Evolutionary conservation across 345 rosid species (phyloP), one percentile per base, ranked within the genome.

Genomic region (Eucalyptus polybractea): DNA sequence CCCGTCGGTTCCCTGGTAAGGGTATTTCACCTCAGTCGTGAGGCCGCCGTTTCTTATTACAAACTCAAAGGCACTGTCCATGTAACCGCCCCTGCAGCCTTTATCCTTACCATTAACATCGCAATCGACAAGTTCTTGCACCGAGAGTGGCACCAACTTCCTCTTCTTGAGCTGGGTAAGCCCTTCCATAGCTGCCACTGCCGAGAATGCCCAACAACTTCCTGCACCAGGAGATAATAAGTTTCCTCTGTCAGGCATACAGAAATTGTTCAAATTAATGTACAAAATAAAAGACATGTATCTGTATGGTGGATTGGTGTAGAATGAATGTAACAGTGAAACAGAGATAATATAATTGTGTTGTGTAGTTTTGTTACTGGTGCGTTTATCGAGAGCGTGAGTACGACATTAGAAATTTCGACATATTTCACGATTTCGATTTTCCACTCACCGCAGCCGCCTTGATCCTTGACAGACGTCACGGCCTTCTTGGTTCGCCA

Each of bases 151-250:
- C 47, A 91, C 29, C 58, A 95, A 90, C 42, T 91, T 93, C 22
- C 96, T 91, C 2, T 87, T 90, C 24, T 80, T 89, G 89, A 95
- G 91, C 88, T 90, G 88, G 42, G 88, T 90, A 25, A 92, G 80
- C 86, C 96, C 96, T 92, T 95, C 96, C 40, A 92, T 91, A 12
- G 95, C 95, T 80, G 96, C 96, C 86, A 93, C 92, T 1, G 96
- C 93, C 25, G 96, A 92, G 90, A 93, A 95, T 56, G 96, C 96
- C 97, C 96, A 95, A 87, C 97, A 95, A 91, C 92, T 45, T 15
- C 95, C 97, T 95, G 31, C 44, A 56, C 44, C 25, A 54, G 31
- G 60, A 27, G 29, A 56, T 21, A 10, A 44, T 42, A 40, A 40
- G 27, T 40, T 76, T 76, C 27, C 83, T 40, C 27, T 40, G 29